These are phyloP conservation scores for Mercurialis annua DNA, from an alignment of 345 rosid species.

Conservation along the genomic window DNA sequence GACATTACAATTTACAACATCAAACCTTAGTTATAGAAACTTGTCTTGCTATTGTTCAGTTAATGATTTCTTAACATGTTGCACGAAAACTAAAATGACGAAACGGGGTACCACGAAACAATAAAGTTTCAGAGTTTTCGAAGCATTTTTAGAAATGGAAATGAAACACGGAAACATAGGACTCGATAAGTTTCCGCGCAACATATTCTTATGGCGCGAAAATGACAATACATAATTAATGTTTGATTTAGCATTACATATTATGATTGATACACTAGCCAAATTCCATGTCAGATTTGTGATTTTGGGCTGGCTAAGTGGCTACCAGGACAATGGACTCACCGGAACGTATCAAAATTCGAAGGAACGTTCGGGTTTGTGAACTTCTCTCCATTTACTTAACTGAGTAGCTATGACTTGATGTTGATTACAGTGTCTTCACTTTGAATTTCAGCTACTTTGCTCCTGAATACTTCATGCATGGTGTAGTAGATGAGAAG, in stretches of 20 bases:
- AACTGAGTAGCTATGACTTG: not conserved
- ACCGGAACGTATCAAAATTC: constrained; percentile 78
- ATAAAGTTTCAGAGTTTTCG: no score
- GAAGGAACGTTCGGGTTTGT: constrained; percentile 96
- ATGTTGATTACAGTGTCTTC: constrained; percentile 10
- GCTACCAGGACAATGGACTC: constrained; percentile 84
- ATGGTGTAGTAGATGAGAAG: constrained; percentile 90
- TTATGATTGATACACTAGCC: constrained; percentile 15
- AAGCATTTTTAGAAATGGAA: no score
- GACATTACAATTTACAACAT: constrained; percentile 10
- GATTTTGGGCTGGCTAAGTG: constrained; percentile 96
- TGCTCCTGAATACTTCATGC: constrained; percentile 95
- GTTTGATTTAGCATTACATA: no score
- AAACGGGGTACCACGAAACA: no score
- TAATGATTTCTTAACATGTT: not conserved
- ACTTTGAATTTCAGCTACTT: constrained; percentile 55
- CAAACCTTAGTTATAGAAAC: constrained; percentile 4
- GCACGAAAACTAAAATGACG: not conserved
- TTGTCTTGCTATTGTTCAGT: constrained; percentile 4
- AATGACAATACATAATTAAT: no score
- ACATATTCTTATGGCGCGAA: no score
- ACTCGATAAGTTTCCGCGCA: no score
- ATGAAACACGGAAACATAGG: no score
- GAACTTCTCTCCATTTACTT: constrained; percentile 6
- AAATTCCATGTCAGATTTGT: constrained; percentile 53